Conservation (phyloP, 2,329 filamentous ascomycete species). For the Colletotrichum trifolii region DNA sequence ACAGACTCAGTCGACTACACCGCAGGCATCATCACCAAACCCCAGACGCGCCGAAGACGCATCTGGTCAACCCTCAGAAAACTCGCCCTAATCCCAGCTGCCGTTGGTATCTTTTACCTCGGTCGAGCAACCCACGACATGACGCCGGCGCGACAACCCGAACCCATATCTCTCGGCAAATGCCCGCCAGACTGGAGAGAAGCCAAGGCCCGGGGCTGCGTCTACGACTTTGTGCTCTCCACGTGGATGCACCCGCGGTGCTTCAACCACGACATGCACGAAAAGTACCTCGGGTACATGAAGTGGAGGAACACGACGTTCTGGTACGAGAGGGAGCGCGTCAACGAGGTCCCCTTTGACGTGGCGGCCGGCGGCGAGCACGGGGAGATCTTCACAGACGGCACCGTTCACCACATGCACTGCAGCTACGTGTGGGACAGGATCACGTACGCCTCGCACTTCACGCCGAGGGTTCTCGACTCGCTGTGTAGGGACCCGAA, state of each 20-base stretch:
- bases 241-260: slow-evolving; percentile 40
- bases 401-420: slow-evolving; percentile 28
- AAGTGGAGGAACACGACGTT: slow-evolving; percentile 29
- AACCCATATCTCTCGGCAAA: slow-evolving; percentile 21
- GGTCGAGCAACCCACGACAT: slow-evolving; percentile 18
- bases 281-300: slow-evolving; percentile 26
- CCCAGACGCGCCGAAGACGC: slow-evolving; percentile 5
- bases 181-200: slow-evolving; percentile 37
- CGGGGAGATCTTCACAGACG: slow-evolving; percentile 28
- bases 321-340: slow-evolving; percentile 25
- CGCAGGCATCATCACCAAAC: background rate
- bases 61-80: slow-evolving; percentile 10
- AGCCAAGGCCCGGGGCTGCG: slow-evolving; percentile 41
- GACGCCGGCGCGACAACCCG: slow-evolving; percentile 1
- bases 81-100: slow-evolving; percentile 10
- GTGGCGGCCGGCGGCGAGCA: slow-evolving; percentile 25
- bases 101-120: slow-evolving; percentile 18
- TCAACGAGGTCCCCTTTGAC: slow-evolving; percentile 27
- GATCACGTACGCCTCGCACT: slow-evolving; percentile 29
- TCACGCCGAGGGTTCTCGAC: slow-evolving; percentile 22
- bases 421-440: slow-evolving; percentile 33
- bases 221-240: slow-evolving; percentile 28
- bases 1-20: slow-evolving; percentile 14
- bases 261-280: slow-evolving; percentile 32
- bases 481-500: slow-evolving; percentile 27